phyloP scores from a whole-genome alignment of 1,284 basidiomycete genomes.

The Anthracocystis setariae region DNA sequence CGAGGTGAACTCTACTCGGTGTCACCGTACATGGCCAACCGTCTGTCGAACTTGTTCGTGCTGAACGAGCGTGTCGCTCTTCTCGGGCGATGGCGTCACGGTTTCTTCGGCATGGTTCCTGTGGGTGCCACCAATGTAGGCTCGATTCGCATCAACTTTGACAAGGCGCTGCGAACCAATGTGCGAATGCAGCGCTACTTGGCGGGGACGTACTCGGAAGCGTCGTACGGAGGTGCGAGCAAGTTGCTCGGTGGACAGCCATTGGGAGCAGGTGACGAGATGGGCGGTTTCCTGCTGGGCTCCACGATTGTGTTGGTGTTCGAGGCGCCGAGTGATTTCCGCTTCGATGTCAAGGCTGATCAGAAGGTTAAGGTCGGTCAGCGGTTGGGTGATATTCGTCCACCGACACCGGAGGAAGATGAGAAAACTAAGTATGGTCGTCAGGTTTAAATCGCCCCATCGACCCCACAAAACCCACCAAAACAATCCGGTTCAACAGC shows the following conservation, averaged over 20 bases:
- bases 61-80: slow-evolving; percentile 96
- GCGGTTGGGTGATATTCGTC: slow-evolving; percentile 69
- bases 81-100: slow-evolving; percentile 93
- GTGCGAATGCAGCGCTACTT: slow-evolving; percentile 52
- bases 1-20: slow-evolving; percentile 97
- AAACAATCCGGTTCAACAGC: too few species aligned
- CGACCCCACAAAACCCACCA: too few species aligned
- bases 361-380: slow-evolving; percentile 90
- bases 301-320: slow-evolving; percentile 97
- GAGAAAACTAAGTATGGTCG: slow-evolving; percentile 25
- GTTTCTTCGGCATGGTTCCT: slow-evolving; percentile 96
- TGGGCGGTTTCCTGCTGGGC: slow-evolving; percentile 96
- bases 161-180: slow-evolving; percentile 74
- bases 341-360: slow-evolving; percentile 82
- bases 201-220: slow-evolving; percentile 89
- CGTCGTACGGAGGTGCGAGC: slow-evolving; percentile 70
- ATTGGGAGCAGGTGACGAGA: slow-evolving; percentile 85
- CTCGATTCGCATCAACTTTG: slow-evolving; percentile 95
- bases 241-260: slow-evolving; percentile 86
- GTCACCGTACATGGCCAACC: slow-evolving; percentile 92
- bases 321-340: slow-evolving; percentile 87
- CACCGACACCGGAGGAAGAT: slow-evolving; percentile 7
- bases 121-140: slow-evolving; percentile 99
- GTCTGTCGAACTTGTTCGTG: slow-evolving; percentile 92
- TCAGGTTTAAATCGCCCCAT: slow-evolving; percentile 13